Evolutionary conservation across 768 basidiomycete species (phyloP), one percentile per base, ranked within the genome.

Genomic region (Pisolithus orientalis): DNA sequence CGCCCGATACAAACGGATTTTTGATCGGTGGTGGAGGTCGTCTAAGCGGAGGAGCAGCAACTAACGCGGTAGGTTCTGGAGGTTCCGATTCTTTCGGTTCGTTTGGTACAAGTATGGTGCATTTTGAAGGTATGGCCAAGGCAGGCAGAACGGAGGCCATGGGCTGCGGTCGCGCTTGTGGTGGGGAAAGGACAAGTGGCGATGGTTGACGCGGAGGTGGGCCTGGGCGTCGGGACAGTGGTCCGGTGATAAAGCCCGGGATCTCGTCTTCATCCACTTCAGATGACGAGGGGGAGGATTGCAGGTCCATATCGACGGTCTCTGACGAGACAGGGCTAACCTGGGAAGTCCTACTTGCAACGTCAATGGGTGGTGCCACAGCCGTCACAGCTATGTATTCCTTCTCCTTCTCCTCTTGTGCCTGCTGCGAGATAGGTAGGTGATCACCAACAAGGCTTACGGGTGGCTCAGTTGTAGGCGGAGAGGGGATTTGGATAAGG

Each of bases 1-100:
- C 77, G n/a, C 70, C 75, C 9, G 77, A 77, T 10, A 79, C 72
- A 51, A 80, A 78, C n/a, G 76, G 70, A 59, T 75, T 78, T 42
- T 62, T 60, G 38, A 69, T 44, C 3, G 55, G 39, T 7, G 57
- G 51, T 39, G 63, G 21, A 21, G 21, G 66, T 53, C 58, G 59
- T 27, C 52, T 34, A 34, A 34, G 17, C 37, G 27, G 42, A 6
- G 51, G 44, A 11, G 45, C 42, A 48, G 38, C 47, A 39, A 31
- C 39, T 21, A 47, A 24, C 32, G 51, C 43, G 13, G 52, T 28
- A 24, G 54, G 47, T 7, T 48, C 28, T 29, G 52, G 54, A 16
- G 43, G 40, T 27, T 56, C 48, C 27, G 31, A 24, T 31, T 34
- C 39, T 27, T 56, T 46, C 32, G 31, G 29, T 31, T 42, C 27